A percentile compares a stretch with the other conserved stretches of the same genome.
These are phyloP conservation scores for Nannizzia gypsea DNA, from an alignment of 2,329 filamentous ascomycete genomes.

Conservation along the genomic window DNA sequence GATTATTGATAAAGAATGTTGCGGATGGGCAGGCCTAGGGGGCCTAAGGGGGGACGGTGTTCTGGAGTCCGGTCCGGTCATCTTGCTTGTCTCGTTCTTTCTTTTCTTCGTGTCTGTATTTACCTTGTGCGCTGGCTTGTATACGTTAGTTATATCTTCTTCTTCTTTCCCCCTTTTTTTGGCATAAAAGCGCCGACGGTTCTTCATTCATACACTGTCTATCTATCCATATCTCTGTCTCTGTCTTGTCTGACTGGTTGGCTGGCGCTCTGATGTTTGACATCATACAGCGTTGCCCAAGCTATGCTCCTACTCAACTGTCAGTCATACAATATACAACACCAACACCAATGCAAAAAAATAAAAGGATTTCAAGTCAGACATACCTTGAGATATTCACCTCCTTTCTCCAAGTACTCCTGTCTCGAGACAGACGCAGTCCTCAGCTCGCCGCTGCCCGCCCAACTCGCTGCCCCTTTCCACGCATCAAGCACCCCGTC, in stretches of 20 bases:
- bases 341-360: too few species aligned
- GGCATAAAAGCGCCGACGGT: neutral
- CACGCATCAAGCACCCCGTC: constrained; percentile 80
- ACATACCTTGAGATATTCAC: constrained; percentile 76
- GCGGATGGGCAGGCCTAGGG: neutral
- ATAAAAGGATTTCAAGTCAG: neutral
- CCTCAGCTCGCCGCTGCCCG: constrained; percentile 45
- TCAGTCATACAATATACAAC: too few species aligned
- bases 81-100: neutral
- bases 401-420: constrained; percentile 85
- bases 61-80: neutral
- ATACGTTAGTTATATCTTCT: neutral
- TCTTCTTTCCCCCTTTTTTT: too few species aligned
- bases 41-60: neutral
- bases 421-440: constrained; percentile 59
- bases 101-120: neutral
- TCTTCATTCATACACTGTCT: neutral
- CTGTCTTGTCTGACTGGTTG: too few species aligned
- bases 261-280: too few species aligned
- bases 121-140: neutral
- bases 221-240: neutral
- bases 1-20: neutral
- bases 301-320: neutral
- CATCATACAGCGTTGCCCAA: neutral
- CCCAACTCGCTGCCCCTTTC: constrained; percentile 86